These are phyloP conservation scores for Vigna reflexopilosa DNA, from an alignment of 306 rosid genomes.

Conservation along the genomic window DNA sequence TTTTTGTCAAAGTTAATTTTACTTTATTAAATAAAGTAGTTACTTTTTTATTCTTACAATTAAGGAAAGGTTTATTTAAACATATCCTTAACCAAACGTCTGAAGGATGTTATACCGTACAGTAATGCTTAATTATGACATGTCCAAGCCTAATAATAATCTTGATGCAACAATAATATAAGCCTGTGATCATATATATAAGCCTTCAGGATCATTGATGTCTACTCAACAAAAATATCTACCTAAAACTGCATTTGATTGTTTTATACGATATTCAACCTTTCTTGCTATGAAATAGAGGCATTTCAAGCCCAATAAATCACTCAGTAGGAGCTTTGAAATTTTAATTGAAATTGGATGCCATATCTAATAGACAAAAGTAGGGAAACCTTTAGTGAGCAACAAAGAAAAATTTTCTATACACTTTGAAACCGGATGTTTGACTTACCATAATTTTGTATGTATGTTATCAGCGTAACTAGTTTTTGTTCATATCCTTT, in stretches of 20 bases:
- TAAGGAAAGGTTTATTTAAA: too few species aligned
- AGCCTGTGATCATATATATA: background rate
- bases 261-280: background rate
- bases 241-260: background rate
- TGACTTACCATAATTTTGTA: background rate
- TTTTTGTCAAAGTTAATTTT: too few species aligned
- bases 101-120: too few species aligned
- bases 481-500: background rate
- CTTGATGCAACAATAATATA: background rate
- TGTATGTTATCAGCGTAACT: constrained; percentile 8
- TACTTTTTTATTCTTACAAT: too few species aligned
- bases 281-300: background rate
- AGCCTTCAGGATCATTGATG: background rate
- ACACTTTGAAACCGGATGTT: background rate
- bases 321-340: background rate
- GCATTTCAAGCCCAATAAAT: background rate
- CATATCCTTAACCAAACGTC: too few species aligned
- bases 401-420: background rate
- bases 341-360: background rate
- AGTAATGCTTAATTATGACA: too few species aligned
- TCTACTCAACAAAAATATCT: background rate
- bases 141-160: too few species aligned
- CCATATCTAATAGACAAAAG: background rate
- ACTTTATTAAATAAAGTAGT: too few species aligned
- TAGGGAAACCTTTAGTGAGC: background rate